Evolutionary conservation across 2,329 filamentous ascomycete species (phyloP), one percentile per base, ranked within the genome.

Genomic region (Hymenoscyphus scutula): DNA sequence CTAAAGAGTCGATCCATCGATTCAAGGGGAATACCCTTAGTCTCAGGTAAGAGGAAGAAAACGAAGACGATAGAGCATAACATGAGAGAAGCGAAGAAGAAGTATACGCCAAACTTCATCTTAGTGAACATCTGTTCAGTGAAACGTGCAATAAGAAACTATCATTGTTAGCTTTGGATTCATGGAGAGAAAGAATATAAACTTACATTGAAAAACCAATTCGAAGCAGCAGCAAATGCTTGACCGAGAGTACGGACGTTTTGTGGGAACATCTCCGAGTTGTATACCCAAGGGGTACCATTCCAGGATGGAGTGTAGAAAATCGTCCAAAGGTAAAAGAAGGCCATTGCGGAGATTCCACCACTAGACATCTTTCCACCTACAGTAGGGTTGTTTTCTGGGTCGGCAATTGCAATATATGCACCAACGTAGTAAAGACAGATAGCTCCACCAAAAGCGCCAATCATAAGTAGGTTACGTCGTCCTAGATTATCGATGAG

Each of bases 101-200:
- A 59, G 54, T 70, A 71, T 0, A 66, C 66, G 5, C 69, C 68
- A 38, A 65, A 71, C 0, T 62, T 63, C 51, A 71, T 72, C 6
- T 60, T 59, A n/a, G 63, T 67, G 30, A 71, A 61, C 66, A 69
- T 66, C 8, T 62, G 64, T 1, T 66, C 65, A 1, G 68, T 70
- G 13, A 70, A 67, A 5, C 68, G 77, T 1, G 88, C 86, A 61
- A 90, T 83, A 27, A 89, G 81, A 66, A 90, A 89, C 71, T 91
- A 90, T 76, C 90, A 90, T 1, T 90, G 75, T 87, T 87, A 89
- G 71, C 90, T 86, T 88, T 1, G 84, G 85, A 0, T 5, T n/a
- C 17, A 29, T 34, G 17, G 19, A 25, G 27, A 23, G 17, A 8
- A 17, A 25, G 38, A 23, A 32, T 7, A 3, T 15, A 5, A 23